Percentiles rank a stretch among this genome's conserved stretches.
Evolutionary conservation across 148 eudicot genomes (phyloP).

Genomic region (Talinum fruticosum): DNA sequence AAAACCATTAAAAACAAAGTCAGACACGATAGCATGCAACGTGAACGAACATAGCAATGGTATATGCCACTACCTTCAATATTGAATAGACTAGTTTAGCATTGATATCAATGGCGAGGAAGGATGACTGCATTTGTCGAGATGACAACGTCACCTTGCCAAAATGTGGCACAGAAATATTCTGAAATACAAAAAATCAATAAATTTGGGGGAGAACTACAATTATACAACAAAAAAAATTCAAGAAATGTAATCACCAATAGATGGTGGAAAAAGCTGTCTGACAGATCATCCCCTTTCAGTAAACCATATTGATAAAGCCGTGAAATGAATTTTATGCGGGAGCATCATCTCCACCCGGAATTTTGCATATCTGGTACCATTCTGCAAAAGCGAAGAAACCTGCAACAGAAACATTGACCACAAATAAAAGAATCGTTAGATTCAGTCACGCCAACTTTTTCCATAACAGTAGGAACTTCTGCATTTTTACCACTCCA

Average conservation of each 20-base stretch:
- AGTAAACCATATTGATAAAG: slow-evolving; percentile 74
- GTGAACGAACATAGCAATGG: background rate
- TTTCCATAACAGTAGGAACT: too few species aligned
- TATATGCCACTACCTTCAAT: slow-evolving; percentile 54
- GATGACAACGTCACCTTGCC: slow-evolving; percentile 61
- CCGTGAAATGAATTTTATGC: slow-evolving; percentile 49
- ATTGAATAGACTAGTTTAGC: slow-evolving; percentile 75
- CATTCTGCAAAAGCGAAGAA: slow-evolving; percentile 69
- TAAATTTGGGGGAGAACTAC: background rate
- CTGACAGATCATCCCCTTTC: slow-evolving; percentile 78
- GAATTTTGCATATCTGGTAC: slow-evolving; percentile 65
- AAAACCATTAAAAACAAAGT: slow-evolving; percentile 20
- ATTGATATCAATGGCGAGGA: slow-evolving; percentile 87
- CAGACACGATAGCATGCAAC: slow-evolving; percentile 6
- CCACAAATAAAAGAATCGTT: background rate
- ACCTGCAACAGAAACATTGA: slow-evolving; percentile 43
- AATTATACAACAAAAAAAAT: background rate
- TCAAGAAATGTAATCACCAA: slow-evolving; percentile 37
- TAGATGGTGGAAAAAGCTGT: slow-evolving; percentile 69
- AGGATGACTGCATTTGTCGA: slow-evolving; percentile 67
- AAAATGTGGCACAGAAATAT: slow-evolving; percentile 84
- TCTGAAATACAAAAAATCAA: slow-evolving; percentile 39
- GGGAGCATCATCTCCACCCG: slow-evolving; percentile 60
- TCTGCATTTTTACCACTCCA: too few species aligned
- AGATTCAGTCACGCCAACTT: background rate